Evolutionary conservation across 176 grass and related monocot genomes (phyloP).

Genomic region (Triticum timopheevii): DNA sequence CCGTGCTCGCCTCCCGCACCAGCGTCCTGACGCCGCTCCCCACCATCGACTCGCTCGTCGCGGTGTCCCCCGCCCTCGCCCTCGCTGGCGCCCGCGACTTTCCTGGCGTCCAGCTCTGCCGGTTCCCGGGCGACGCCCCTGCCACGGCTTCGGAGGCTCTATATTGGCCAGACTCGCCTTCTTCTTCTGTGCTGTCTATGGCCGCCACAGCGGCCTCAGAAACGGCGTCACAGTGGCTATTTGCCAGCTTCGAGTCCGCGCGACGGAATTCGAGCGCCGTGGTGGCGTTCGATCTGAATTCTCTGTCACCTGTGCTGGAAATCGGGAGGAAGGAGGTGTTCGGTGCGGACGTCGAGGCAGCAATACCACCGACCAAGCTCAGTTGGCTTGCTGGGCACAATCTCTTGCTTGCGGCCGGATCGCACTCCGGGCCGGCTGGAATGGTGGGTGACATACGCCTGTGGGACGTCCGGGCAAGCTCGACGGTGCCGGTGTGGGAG

Average conservation of each 20-base stretch:
- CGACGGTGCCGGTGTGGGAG: constrained; percentile 49
- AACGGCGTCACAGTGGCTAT: constrained; percentile 31
- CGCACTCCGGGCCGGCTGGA: constrained; percentile 61
- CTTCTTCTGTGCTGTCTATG: constrained; percentile 62
- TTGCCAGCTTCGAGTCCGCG: constrained; percentile 73
- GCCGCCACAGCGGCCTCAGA: background rate
- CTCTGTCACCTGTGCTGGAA: constrained; percentile 52
- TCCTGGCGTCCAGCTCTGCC: constrained; percentile 63
- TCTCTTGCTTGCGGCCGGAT: constrained; percentile 73
- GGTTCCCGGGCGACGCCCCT: constrained; percentile 2
- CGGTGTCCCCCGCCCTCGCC: constrained; percentile 42
- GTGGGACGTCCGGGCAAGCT: constrained; percentile 67
- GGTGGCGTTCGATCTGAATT: constrained; percentile 69
- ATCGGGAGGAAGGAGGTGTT: constrained; percentile 72
- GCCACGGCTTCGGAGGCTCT: constrained; percentile 34
- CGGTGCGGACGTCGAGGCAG: constrained; percentile 57
- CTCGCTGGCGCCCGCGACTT: constrained; percentile 66
- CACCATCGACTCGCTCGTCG: constrained; percentile 62
- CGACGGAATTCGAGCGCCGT: constrained; percentile 72
- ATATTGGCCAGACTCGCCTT: constrained; percentile 53
- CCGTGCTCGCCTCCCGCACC: constrained; percentile 15
- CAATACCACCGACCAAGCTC: constrained; percentile 73
- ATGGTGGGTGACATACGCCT: constrained; percentile 64
- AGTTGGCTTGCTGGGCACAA: constrained; percentile 49
- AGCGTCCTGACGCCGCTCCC: constrained; percentile 69